phyloP scores from a whole-genome alignment of 2,329 filamentous ascomycete genomes.

The Trichophyton equinum region DNA sequence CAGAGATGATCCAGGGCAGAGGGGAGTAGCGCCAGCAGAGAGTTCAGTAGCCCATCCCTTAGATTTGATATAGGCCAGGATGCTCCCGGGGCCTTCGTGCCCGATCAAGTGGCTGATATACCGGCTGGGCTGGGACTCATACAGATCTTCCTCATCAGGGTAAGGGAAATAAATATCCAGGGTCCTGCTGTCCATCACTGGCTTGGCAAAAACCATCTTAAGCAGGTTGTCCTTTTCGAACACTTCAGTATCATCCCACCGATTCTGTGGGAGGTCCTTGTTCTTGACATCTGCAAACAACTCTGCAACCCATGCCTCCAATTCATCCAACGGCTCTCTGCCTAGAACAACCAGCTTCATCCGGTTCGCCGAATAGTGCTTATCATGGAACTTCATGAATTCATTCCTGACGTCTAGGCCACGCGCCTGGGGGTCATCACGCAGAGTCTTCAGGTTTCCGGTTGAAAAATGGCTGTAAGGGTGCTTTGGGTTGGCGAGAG shows the following conservation, averaged over 20 bases:
- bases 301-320: conserved; percentile 73
- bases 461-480: conserved; percentile 88
- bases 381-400: conserved; percentile 83
- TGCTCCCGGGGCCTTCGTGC: conserved; percentile 84
- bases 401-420: conserved; percentile 78
- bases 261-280: conserved; percentile 58
- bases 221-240: conserved; percentile 48
- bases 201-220: conserved; percentile 74
- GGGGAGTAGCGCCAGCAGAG: conserved; percentile 59
- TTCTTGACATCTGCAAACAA: conserved; percentile 72
- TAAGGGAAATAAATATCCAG: conserved; percentile 75
- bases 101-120: conserved; percentile 85
- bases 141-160: conserved; percentile 68
- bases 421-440: conserved; percentile 63
- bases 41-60: conserved; percentile 83
- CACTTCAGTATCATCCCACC: conserved; percentile 53
- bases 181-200: conserved; percentile 75
- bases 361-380: conserved; percentile 80
- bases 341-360: conserved; percentile 89
- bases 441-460: conserved; percentile 73
- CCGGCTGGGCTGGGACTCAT: conserved; percentile 66
- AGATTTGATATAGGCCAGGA: conserved; percentile 77
- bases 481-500: conserved; percentile 73
- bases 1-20: conserved; percentile 69
- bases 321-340: conserved; percentile 64